Base-by-base conservation (phyloP, 129 eudicot genomes). In the Helianthus annuus region DNA sequence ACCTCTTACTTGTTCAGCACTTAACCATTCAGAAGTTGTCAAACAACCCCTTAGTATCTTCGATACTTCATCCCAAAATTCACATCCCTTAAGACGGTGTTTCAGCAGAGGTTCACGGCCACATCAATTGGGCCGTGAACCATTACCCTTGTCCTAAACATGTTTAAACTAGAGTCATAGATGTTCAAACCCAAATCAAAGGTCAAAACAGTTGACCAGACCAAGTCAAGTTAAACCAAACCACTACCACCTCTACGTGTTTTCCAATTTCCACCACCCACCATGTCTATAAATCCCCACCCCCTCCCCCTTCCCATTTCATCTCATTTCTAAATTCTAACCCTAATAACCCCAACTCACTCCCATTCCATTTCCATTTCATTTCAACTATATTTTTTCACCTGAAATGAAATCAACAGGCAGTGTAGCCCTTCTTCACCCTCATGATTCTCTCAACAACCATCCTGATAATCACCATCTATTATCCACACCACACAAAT, bases 341-440 rank as follows among this genome's bases (percentile, higher is more conserved):
- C 68, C 14, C 67, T 27, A 66, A 55, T 48, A 3, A 48, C 48
- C 6, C 14, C 0, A 15, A 8, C 6, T n/a, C 19, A 42, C 10
- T 42, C 10, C 46, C 10, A 19, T 5, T 40, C 46, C 10, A 19
- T 5, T 40, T n/a, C 15, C 19, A 29, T 39, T 59, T 24, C 19
- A 17, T 29, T 32, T 60, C 57, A 12, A 58, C 6, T 34, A 29
- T 51, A 42, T 4, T 6, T 54, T 2, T 6, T 54, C 45, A 17
- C n/a, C 62, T 17, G 53, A 51, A 62, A 73, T 68, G 69, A 76
- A 68, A 68, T 69, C 74, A 44, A 85, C 81, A 78, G 89, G 77
- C 1, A 79, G 68, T 22, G 82, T 81, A 58, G 77, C 67, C 3
- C 76, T 85, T 67, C 79, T 85, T 66, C 89, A 66, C 9, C 89